Percentiles rank a stretch among this genome's conserved stretches.
Evolutionary conservation across 352 stramenopile genomes (phyloP).

Genomic region (Globisporangium splendens): DNA sequence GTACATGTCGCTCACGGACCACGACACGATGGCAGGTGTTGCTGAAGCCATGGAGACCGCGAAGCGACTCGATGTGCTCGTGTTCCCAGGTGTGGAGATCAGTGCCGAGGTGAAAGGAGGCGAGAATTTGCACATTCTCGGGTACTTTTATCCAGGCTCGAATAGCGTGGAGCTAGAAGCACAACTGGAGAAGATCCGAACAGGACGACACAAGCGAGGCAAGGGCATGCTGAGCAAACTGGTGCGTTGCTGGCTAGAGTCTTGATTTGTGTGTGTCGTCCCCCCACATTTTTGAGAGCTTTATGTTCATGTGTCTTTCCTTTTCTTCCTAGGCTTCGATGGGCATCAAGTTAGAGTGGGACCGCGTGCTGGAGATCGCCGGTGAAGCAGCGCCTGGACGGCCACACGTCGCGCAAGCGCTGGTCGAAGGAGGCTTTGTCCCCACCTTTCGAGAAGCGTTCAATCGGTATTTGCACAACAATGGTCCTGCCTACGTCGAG

Average conservation of each 20-base stretch:
- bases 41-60: constrained; percentile 65
- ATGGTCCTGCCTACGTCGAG: constrained; percentile 82
- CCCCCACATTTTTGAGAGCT: neutral
- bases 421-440: constrained; percentile 77
- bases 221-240: constrained; percentile 83
- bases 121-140: constrained; percentile 84
- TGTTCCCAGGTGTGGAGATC: constrained; percentile 83
- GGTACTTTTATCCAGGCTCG: constrained; percentile 82
- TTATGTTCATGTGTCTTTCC: neutral
- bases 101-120: constrained; percentile 79
- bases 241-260: constrained; percentile 23
- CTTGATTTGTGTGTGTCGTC: neutral
- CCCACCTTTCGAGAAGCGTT: constrained; percentile 77
- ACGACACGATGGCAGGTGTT: constrained; percentile 85
- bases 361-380: constrained; percentile 78
- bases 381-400: constrained; percentile 76
- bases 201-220: constrained; percentile 71
- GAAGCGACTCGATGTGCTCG: constrained; percentile 60
- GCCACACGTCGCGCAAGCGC: constrained; percentile 74
- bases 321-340: constrained; percentile 46
- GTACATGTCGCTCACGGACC: constrained; percentile 83
- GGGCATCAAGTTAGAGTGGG: constrained; percentile 79
- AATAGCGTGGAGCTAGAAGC: constrained; percentile 68
- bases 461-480: constrained; percentile 74
- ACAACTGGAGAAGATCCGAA: constrained; percentile 78